Conservation (phyloP, 306 rosid genomes). For the Trifolium pratense region DNA sequence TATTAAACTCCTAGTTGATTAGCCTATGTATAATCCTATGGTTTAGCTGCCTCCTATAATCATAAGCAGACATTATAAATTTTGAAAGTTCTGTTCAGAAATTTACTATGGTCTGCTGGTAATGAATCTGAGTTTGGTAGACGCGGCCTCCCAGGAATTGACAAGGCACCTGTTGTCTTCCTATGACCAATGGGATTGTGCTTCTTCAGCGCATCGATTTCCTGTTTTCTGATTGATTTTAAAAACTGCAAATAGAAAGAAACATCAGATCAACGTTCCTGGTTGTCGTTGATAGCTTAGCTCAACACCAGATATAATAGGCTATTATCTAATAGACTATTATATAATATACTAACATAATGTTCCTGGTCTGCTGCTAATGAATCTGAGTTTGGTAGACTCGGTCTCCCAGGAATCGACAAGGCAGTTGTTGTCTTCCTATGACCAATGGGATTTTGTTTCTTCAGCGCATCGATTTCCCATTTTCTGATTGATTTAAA, state of each 20-base stretch:
- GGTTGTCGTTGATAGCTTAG: background rate
- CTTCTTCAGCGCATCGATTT: background rate
- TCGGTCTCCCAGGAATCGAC: background rate
- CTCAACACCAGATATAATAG: conserved; percentile 5
- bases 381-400: no score
- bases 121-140: no score
- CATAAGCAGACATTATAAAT: background rate
- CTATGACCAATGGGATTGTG: background rate
- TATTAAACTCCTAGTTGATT: conserved; percentile 3
- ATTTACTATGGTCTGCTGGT: conserved; percentile 16
- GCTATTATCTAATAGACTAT: background rate
- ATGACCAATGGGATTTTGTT: background rate
- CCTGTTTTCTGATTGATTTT: background rate
- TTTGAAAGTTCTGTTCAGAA: conserved; percentile 19
- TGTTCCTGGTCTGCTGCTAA: no score
- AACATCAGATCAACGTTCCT: background rate
- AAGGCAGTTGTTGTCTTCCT: conserved; percentile 14
- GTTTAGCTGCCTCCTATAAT: background rate
- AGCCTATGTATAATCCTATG: conserved; percentile 6
- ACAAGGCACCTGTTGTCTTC: conserved; percentile 9
- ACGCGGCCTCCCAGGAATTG: background rate
- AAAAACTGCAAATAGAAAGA: conserved; percentile 16
- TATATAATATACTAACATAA: background rate
- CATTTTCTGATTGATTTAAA: background rate
- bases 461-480: background rate